Evolutionary conservation across 805 yeast species (phyloP).

Genomic region (Metschnikowia hibisci): DNA sequence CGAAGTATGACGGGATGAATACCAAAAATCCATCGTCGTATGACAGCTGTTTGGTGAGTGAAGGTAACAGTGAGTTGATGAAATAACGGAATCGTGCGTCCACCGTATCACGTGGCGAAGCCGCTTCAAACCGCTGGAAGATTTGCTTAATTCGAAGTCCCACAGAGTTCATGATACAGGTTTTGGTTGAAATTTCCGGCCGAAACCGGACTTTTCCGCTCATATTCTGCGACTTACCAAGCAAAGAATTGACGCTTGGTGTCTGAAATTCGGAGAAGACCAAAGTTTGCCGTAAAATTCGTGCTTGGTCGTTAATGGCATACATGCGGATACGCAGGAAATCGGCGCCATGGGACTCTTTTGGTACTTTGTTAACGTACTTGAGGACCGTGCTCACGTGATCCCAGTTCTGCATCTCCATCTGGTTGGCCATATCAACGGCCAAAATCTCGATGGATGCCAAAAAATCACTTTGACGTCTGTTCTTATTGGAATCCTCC

Average conservation of each 20-base stretch:
- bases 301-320: slow-evolving; percentile 81
- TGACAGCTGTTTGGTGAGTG: slow-evolving; percentile 56
- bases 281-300: slow-evolving; percentile 69
- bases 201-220: slow-evolving; percentile 60
- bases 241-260: slow-evolving; percentile 72
- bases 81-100: slow-evolving; percentile 81
- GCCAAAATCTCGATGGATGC: slow-evolving; percentile 82
- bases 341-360: slow-evolving; percentile 74
- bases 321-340: slow-evolving; percentile 90
- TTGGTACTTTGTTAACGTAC: slow-evolving; percentile 73
- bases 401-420: slow-evolving; percentile 91
- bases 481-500: slow-evolving; percentile 53
- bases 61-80: slow-evolving; percentile 67
- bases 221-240: slow-evolving; percentile 48
- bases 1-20: slow-evolving; percentile 82
- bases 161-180: slow-evolving; percentile 57
- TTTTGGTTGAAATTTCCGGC: slow-evolving; percentile 38
- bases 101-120: slow-evolving; percentile 49
- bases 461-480: slow-evolving; percentile 73
- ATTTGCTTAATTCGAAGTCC: slow-evolving; percentile 66
- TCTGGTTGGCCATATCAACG: slow-evolving; percentile 78
- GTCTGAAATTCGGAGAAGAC: slow-evolving; percentile 72
- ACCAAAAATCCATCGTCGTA: slow-evolving; percentile 73
- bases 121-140: slow-evolving; percentile 65
- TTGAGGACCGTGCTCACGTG: slow-evolving; percentile 65